Conservation (phyloP, 2,329 filamentous ascomycete species). For the Aspergillus persii region DNA sequence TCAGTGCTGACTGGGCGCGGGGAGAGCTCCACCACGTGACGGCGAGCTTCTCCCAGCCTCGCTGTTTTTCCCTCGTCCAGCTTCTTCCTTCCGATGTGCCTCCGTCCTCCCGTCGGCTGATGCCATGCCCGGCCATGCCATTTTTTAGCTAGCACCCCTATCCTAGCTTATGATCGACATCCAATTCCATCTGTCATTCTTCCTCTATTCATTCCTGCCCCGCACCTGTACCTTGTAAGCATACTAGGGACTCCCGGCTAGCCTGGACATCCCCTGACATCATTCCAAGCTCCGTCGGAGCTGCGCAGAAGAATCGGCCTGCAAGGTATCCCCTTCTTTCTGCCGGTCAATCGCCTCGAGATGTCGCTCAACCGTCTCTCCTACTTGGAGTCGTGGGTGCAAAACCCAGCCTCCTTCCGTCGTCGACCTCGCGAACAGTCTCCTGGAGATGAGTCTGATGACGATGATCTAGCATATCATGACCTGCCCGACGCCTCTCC, state of each 20-base stretch:
- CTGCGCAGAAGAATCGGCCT: not conserved
- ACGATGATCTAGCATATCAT: conserved; percentile 24
- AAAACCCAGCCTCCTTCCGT: conserved; percentile 29
- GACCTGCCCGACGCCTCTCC: conserved; percentile 31
- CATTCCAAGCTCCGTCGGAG: not conserved
- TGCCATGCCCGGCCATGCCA: not conserved
- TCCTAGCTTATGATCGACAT: not conserved
- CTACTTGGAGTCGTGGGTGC: conserved; percentile 46
- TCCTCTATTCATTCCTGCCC: not conserved
- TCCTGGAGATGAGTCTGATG: conserved; percentile 17
- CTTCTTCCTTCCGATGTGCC: not conserved
- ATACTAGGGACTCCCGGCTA: not conserved
- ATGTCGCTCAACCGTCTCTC: conserved; percentile 46
- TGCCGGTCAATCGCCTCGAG: not conserved
- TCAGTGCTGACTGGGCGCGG: conserved; percentile 1
- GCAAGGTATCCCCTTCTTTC: not conserved
- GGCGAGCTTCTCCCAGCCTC: no score
- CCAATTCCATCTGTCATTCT: not conserved
- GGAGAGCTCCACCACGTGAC: conserved; percentile 24
- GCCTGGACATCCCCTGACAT: not conserved
- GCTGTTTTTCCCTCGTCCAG: no score
- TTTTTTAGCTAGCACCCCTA: not conserved
- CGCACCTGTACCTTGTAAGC: not conserved
- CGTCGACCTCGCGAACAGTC: conserved; percentile 21
- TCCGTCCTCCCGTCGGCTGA: not conserved